Evolutionary conservation across 2,329 filamentous ascomycete genomes (phyloP), one percentile per base, ranked within the genome.

Genomic region (Aspergillus aculeatinus): DNA sequence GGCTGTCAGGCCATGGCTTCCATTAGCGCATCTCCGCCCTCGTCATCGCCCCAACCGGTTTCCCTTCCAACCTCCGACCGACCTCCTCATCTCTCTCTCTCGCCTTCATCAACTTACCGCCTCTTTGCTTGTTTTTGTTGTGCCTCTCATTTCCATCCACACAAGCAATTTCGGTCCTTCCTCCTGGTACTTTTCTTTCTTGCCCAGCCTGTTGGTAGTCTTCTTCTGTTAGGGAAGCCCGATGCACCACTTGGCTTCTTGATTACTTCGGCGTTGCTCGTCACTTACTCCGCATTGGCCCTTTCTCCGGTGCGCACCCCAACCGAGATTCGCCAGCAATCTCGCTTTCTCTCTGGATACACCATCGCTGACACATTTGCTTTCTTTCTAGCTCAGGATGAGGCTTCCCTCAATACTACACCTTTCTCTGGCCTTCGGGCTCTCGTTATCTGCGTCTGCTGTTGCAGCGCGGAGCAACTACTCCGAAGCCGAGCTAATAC

Each of bases 401-500:
- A 67, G 68, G 58, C 66, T 67, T 52, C 62, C 63, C 51, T 59
- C 64, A 42, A 54, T 65, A 42, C 52, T 70, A 27, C 61, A 63
- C 27, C 58, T 74, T 19, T 67, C 67, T 23, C 53, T 73, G 42
- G 63, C 69, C 56, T 60, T 68, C 47, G 61, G 71, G n/a, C 64
- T 71, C 51, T 65, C 70, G 23, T 57, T 71, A 47, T 60, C 67
- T 23, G 62, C 62, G 44, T 65, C 64, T 10, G 56, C 60, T 35
- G 61, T 64, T 33, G 52, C 63, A 57, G 70, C 68, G 51, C 70
- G 65, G 65, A 65, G 64, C 48, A 89, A 87, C 72, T 87, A 85
- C 68, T 86, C 86, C 56, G 82, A 84, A 54, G 73, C 83, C 64
- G 67, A 85, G 86, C 66, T 86, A 83, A 77, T 80, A 85, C 72